Evolutionary conservation across 768 basidiomycete species (phyloP), one percentile per base, ranked within the genome.

Genomic region (Pleurotus platypus): DNA sequence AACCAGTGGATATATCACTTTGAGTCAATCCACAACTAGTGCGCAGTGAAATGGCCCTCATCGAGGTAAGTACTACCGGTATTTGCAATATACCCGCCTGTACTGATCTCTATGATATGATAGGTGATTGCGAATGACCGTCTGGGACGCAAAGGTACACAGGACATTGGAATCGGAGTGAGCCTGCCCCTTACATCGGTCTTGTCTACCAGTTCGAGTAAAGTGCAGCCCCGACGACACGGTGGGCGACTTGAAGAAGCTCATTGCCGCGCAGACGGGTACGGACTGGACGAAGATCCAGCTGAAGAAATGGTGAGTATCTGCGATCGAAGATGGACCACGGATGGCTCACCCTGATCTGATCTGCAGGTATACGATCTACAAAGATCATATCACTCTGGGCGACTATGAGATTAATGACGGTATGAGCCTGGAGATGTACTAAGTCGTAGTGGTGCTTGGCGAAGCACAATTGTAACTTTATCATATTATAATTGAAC

Each of bases 201-300:
- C n/a, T 18, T 30, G n/a, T 56, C 27, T 18, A 26, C 5, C 60
- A 97, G 95, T 97, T 59, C 89, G 92, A 62, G 93, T 98, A 67
- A 97, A 98, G 73, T 97, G 95, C 76, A 89, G 87, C 70, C 84
- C 92, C 4, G 87, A 96, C 12, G 97, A 99, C 69, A 98, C 97
- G 1, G 92, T 99, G 37, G 96, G 96, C 42, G 96, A 98, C 69
- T 79, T 99, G 61, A 98, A 98, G 82, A 90, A 89, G 71, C 86
- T 99, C 59, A 98, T 99, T 63, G 96, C 89, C 1, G 96, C 94
- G 0, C 97, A 99, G 71, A 97, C 84, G 0, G 97, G 97, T 55
- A 97, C 96, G 13, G 85, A 92, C 66, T 65, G 75, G 3, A 74
- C 71, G 35, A 98, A 96, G 83, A 96, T 99, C 58, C 82, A 86